A percentile compares a stretch with the other conserved stretches of the same genome.
Conservation (phyloP, 164 flowering plant genomes). For the Houttuynia cordata region DNA sequence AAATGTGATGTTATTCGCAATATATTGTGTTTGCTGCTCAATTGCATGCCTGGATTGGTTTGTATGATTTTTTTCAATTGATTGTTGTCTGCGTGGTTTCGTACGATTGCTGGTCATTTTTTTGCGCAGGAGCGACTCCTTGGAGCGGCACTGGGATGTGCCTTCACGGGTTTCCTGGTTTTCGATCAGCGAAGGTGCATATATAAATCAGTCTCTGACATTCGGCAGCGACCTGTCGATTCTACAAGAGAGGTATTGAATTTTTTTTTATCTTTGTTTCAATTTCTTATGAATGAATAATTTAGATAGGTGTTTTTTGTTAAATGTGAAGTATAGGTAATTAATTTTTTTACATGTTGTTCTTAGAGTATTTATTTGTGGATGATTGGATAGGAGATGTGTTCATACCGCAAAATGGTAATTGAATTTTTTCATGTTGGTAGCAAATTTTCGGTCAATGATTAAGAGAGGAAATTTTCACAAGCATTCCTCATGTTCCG, state of each 20-base stretch:
- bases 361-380: too few relatives aligned
- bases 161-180: constrained; percentile 34
- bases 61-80: neutral
- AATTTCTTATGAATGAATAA: too few relatives aligned
- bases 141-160: constrained; percentile 56
- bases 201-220: constrained; percentile 28
- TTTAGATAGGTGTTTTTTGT: too few relatives aligned
- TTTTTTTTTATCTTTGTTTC: neutral
- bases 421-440: too few relatives aligned
- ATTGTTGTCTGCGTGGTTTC: neutral
- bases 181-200: constrained; percentile 53
- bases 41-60: neutral
- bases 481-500: too few relatives aligned
- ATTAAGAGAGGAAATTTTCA: too few relatives aligned
- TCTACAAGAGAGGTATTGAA: constrained; percentile 24
- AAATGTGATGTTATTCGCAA: neutral
- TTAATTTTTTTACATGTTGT: too few relatives aligned
- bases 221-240: constrained; percentile 12
- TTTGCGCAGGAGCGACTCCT: constrained; percentile 70
- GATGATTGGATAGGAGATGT: too few relatives aligned
- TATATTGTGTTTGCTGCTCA: neutral
- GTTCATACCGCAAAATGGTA: too few relatives aligned
- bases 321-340: too few relatives aligned
- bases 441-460: too few relatives aligned
- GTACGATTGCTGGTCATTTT: neutral